These are phyloP conservation scores for Fusarium cicatricum DNA, from an alignment of 2,329 filamentous ascomycete species.

Conservation along the genomic window DNA sequence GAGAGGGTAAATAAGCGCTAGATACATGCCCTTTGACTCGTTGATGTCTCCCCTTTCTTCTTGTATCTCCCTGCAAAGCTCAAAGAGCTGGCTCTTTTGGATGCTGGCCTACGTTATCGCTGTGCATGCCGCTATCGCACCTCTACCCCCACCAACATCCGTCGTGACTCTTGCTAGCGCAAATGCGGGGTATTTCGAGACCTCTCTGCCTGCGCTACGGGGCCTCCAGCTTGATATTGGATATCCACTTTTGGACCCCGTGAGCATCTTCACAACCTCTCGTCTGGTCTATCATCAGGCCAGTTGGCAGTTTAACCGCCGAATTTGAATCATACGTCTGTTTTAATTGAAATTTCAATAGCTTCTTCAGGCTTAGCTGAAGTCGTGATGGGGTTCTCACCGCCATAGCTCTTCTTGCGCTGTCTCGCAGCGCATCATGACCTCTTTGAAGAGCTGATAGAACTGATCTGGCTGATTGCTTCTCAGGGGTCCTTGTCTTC, in stretches of 20 bases:
- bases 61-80: not conserved
- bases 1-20: no score
- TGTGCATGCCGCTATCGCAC: constrained; percentile 35
- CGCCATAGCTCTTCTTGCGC: constrained; percentile 6
- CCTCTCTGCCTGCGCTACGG: constrained; percentile 17
- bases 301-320: constrained; percentile 20
- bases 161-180: constrained; percentile 35
- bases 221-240: constrained; percentile 9
- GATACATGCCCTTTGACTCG: no score
- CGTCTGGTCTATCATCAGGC: constrained; percentile 19
- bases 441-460: no score
- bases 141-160: constrained; percentile 33
- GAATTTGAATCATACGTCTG: constrained; percentile 3
- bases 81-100: not conserved
- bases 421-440: not conserved
- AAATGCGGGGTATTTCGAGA: constrained; percentile 34
- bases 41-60: not conserved
- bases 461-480: not conserved
- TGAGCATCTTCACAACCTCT: constrained; percentile 31
- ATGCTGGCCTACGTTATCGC: constrained; percentile 23
- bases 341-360: not conserved
- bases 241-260: constrained; percentile 28
- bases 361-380: not conserved
- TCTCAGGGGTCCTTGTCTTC: not conserved
- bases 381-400: constrained; percentile 13